Percentiles rank a stretch among this genome's conserved stretches.
phyloP scores from a whole-genome alignment of 1,139 yeast species.

The Pichia sp. region DNA sequence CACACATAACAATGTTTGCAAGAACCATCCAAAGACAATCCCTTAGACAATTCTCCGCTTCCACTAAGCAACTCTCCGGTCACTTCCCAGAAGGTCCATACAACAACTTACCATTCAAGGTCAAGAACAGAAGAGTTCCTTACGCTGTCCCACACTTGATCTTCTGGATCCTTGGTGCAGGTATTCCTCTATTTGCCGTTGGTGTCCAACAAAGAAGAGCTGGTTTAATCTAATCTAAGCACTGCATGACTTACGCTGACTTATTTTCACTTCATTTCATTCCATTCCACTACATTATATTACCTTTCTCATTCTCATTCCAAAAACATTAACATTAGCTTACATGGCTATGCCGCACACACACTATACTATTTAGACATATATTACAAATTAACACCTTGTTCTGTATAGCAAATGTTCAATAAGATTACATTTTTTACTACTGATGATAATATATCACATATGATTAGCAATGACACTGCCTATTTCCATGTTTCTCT shows the following conservation, averaged over 20 bases:
- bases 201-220: slow-evolving; percentile 71
- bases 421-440: no score
- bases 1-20: slow-evolving; percentile 26
- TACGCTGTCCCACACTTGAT: slow-evolving; percentile 76
- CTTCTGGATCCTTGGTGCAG: slow-evolving; percentile 50
- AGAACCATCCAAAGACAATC: slow-evolving; percentile 28
- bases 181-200: slow-evolving; percentile 62
- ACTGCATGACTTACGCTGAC: not conserved
- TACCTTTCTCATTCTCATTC: no score
- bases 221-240: slow-evolving; percentile 43
- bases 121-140: slow-evolving; percentile 87
- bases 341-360: not conserved
- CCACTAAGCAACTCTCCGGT: slow-evolving; percentile 33
- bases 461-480: slow-evolving; percentile 4
- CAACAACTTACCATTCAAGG: slow-evolving; percentile 90
- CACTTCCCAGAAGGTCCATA: slow-evolving; percentile 73
- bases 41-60: slow-evolving; percentile 11
- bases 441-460: no score
- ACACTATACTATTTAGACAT: not conserved
- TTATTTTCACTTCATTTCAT: not conserved
- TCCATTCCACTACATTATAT: not conserved
- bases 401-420: no score
- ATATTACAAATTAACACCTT: no score
- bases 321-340: no score
- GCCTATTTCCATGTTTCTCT: not conserved